Conservation (phyloP, 2,329 filamentous ascomycete genomes). For the Ophiocordyceps unilateralis region DNA sequence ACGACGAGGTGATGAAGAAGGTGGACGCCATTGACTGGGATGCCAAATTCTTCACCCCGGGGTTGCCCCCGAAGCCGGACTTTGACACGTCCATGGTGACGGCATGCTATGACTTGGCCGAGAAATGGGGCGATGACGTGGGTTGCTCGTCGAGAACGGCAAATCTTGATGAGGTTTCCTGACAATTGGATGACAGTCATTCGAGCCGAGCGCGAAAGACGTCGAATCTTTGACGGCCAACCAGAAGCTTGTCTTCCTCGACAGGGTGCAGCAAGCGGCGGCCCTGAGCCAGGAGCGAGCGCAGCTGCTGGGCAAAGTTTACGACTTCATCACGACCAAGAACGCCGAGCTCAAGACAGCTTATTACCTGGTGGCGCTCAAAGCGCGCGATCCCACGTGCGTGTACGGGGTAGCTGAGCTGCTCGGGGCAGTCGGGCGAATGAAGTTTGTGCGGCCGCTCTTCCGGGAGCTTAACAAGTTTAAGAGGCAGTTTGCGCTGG, state of each 20-base stretch:
- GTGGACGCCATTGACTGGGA: slow-evolving; percentile 75
- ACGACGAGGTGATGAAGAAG: slow-evolving; percentile 45
- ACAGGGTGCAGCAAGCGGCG: slow-evolving; percentile 48
- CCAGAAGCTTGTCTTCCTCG: slow-evolving; percentile 83
- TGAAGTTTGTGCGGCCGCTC: slow-evolving; percentile 92
- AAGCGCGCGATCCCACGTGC: slow-evolving; percentile 49
- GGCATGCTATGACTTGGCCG: slow-evolving; percentile 64
- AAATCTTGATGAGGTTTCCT: slow-evolving; percentile 3
- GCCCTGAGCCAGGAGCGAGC: slow-evolving; percentile 49
- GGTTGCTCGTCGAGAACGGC: slow-evolving; percentile 16
- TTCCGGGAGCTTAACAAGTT: slow-evolving; percentile 61
- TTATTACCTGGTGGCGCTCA: slow-evolving; percentile 65
- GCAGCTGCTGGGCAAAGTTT: slow-evolving; percentile 55
- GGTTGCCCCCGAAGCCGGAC: slow-evolving; percentile 73
- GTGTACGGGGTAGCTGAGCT: slow-evolving; percentile 58
- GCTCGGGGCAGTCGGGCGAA: slow-evolving; percentile 68
- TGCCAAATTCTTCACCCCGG: slow-evolving; percentile 71
- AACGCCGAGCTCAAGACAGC: slow-evolving; percentile 77
- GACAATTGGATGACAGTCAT: slow-evolving; percentile 22
- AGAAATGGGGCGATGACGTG: slow-evolving; percentile 57
- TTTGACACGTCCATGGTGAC: slow-evolving; percentile 84
- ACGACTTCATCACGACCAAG: slow-evolving; percentile 54
- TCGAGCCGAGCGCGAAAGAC: slow-evolving; percentile 50
- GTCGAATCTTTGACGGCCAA: slow-evolving; percentile 63
- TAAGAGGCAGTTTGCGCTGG: slow-evolving; percentile 55